Base-by-base conservation (phyloP, 371 early-diverging fungal genomes). In the Choanephora cucurbitarum region DNA sequence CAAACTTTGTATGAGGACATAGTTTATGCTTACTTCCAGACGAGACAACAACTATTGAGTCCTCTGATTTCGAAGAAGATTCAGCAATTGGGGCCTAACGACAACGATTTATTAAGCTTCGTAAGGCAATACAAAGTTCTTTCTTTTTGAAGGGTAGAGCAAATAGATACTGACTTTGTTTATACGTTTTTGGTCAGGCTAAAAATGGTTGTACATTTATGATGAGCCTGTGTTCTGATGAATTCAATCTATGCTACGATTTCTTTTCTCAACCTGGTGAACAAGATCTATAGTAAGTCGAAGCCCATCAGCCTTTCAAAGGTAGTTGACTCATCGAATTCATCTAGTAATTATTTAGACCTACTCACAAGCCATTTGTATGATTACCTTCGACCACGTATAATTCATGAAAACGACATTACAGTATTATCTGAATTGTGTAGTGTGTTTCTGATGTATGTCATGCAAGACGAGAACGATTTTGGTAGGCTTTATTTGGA, bases 351-450 rank as follows among this genome's bases (percentile, higher is more conserved):
- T 18, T 90, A 89, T 59, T 66, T 93, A 18, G 91, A 91, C 55
- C 59, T 73, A 0, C 55, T 88, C 8, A 73, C 79, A 33, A 77
- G 81, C 49, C 74, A 85, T 57, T 76, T 96, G 19, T 91, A 92
- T 60, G 91, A 95, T 58, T 82, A 89, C 45, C 80, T 94, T 18
- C 85, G 96, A 5, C 94, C 96, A 24, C 76, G 89, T 3, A 91
- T 96, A 39, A 86, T 94, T 46, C 90, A 90, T 53, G 93, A 95
- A 62, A 76, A 81, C 32, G 75, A 85, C 33, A 90, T 92, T 13
- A 84, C 85, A 42, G 79, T 75, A 17, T 77, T 96, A n/a, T 89
- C 93, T 0, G 93, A 89, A 37, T 69, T 95, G 9, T 93, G 93
- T 59, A 81, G 84, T 44, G 80, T 90, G 22, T 83, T 96, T 53